Evolutionary conservation across 2,329 filamentous ascomycete genomes (phyloP).

Genomic region (Aureobasidium zeae): DNA sequence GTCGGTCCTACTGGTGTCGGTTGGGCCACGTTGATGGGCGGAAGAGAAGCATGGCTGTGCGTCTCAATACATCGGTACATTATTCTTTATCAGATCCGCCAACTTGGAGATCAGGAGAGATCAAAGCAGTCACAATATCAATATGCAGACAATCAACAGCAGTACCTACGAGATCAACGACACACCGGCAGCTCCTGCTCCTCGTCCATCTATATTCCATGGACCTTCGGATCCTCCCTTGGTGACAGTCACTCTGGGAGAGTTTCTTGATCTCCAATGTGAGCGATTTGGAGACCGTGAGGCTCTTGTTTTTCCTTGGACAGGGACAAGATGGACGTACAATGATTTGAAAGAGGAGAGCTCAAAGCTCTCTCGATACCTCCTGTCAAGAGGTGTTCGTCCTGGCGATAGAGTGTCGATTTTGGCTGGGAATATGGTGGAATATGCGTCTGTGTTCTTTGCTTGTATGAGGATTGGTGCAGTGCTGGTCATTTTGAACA

Average conservation of each 20-base stretch:
- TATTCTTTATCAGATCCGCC: constrained; percentile 16
- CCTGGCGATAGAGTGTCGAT: constrained; percentile 64
- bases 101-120: constrained; percentile 3
- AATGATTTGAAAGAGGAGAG: constrained; percentile 32
- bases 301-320: constrained; percentile 67
- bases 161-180: constrained; percentile 10
- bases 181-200: constrained; percentile 1
- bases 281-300: constrained; percentile 56
- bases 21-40: neutral
- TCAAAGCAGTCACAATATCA: constrained; percentile 5
- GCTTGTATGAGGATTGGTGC: constrained; percentile 48
- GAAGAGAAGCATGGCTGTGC: constrained; percentile 4
- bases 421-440: constrained; percentile 56
- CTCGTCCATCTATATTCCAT: constrained; percentile 58
- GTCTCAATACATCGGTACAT: constrained; percentile 15
- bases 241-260: constrained; percentile 61
- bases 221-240: constrained; percentile 61
- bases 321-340: constrained; percentile 62
- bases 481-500: constrained; percentile 65
- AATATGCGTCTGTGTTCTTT: constrained; percentile 59
- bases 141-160: constrained; percentile 15
- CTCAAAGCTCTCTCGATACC: constrained; percentile 31
- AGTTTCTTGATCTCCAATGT: constrained; percentile 63
- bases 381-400: constrained; percentile 57
- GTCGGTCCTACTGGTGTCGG: constrained; percentile 8